These are phyloP conservation scores for Malus sieversii DNA, from an alignment of 306 rosid genomes.

Conservation along the genomic window DNA sequence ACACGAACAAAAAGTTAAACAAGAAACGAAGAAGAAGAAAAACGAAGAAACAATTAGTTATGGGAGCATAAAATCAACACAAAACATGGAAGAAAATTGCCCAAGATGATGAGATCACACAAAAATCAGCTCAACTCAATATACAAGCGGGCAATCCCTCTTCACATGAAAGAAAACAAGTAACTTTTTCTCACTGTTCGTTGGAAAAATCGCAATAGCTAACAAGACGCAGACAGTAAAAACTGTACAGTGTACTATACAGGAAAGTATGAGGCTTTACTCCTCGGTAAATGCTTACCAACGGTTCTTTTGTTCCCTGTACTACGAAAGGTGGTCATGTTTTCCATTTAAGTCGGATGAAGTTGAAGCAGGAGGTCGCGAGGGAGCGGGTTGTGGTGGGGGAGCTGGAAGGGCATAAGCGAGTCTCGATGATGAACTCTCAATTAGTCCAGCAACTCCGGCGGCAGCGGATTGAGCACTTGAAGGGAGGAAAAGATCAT, in stretches of 20 bases:
- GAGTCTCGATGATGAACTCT: constrained; percentile 81
- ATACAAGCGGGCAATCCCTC: constrained; percentile 41
- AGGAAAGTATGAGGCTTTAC: constrained; percentile 15
- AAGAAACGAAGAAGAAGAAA: background rate
- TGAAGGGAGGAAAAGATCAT: constrained; percentile 96
- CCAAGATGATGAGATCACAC: constrained; percentile 14
- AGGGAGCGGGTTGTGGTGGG: constrained; percentile 47
- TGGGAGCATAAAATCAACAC: background rate
- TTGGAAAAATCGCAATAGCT: constrained; percentile 31
- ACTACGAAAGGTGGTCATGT: constrained; percentile 40
- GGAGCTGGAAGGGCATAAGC: constrained; percentile 84
- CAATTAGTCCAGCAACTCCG: constrained; percentile 94
- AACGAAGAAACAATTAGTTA: background rate
- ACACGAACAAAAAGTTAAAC: background rate
- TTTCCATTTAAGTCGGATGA: constrained; percentile 42
- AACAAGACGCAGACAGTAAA: constrained; percentile 18
- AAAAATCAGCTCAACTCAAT: constrained; percentile 33
- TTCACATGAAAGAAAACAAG: constrained; percentile 21
- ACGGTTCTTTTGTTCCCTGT: constrained; percentile 5
- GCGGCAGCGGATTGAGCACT: constrained; percentile 99
- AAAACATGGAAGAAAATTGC: background rate
- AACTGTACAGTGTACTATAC: constrained; percentile 82
- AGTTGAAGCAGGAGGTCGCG: constrained; percentile 52
- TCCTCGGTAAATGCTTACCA: constrained; percentile 11
- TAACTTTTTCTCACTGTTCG: background rate